These are phyloP conservation scores for Ailanthus altissimus DNA, from an alignment of 345 rosid genomes.

Conservation along the genomic window DNA sequence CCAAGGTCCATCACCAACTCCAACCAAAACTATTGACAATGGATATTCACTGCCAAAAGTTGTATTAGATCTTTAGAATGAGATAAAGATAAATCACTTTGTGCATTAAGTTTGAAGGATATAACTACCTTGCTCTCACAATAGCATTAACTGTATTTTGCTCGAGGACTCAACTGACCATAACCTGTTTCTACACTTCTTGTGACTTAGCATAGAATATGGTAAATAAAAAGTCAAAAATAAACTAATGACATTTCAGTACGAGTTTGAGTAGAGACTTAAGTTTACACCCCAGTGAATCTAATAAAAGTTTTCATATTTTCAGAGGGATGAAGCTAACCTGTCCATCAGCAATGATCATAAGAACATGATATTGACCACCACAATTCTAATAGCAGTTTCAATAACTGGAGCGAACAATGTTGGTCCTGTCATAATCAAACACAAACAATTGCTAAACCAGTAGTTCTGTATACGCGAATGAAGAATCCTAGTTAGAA, in stretches of 20 bases:
- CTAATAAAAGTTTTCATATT: neutral
- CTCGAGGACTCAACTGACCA: slow-evolving; percentile 52
- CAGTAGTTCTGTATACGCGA: neutral
- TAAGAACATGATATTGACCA: slow-evolving; percentile 58
- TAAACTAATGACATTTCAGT: neutral
- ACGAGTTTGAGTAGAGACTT: neutral
- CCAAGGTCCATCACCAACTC: slow-evolving; percentile 71
- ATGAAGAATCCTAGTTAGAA: neutral
- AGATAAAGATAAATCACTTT: neutral
- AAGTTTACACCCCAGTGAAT: neutral
- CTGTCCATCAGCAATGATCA: slow-evolving; percentile 65
- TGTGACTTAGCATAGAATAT: slow-evolving; percentile 40
- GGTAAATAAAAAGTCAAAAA: neutral
- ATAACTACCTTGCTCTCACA: slow-evolving; percentile 49
- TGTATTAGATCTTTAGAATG: neutral
- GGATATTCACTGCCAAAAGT: slow-evolving; percentile 42
- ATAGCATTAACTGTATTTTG: slow-evolving; percentile 46
- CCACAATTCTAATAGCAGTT: slow-evolving; percentile 48
- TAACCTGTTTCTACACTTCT: slow-evolving; percentile 45
- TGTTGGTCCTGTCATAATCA: slow-evolving; percentile 45
- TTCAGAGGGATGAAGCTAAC: slow-evolving; percentile 22
- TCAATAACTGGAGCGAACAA: slow-evolving; percentile 59
- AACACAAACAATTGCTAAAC: neutral
- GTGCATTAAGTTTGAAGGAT: neutral
- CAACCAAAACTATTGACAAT: slow-evolving; percentile 52